phyloP scores from a whole-genome alignment of 2,329 filamentous ascomycete species.

The Alternaria solani region DNA sequence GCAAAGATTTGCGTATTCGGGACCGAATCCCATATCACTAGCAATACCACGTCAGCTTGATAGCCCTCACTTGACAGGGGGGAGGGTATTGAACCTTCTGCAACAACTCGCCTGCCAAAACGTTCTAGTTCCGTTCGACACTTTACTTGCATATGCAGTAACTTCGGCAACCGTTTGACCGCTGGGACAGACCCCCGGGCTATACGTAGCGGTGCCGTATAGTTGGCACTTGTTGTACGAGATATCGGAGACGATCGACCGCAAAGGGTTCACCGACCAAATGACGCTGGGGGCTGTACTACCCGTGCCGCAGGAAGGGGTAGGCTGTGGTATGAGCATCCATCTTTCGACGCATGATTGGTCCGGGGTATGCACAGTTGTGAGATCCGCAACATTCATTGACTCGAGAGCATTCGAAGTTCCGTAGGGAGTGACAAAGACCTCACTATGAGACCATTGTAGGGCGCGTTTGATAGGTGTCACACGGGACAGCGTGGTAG shows the following conservation, averaged over 20 bases:
- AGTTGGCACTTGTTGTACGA: background rate
- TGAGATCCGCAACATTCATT: background rate
- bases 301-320: background rate
- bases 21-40: no score
- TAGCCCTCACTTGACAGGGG: background rate
- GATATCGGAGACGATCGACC: background rate
- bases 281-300: background rate
- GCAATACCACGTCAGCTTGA: no score
- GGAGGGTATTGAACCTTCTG: background rate
- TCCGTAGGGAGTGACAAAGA: background rate
- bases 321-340: fast-evolving
- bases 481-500: no score
- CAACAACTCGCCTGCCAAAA: background rate
- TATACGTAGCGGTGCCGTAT: background rate
- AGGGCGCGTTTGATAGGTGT: background rate
- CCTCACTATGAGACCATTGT: background rate
- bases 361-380: background rate
- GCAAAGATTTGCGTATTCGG: no score
- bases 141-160: background rate
- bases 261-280: background rate
- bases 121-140: fast-evolving
- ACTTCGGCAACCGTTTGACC: background rate
- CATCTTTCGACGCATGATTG: background rate
- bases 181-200: background rate
- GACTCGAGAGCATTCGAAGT: fast-evolving